phyloP scores from a whole-genome alignment of 257 asterid genomes.

The Misopates orontium region DNA sequence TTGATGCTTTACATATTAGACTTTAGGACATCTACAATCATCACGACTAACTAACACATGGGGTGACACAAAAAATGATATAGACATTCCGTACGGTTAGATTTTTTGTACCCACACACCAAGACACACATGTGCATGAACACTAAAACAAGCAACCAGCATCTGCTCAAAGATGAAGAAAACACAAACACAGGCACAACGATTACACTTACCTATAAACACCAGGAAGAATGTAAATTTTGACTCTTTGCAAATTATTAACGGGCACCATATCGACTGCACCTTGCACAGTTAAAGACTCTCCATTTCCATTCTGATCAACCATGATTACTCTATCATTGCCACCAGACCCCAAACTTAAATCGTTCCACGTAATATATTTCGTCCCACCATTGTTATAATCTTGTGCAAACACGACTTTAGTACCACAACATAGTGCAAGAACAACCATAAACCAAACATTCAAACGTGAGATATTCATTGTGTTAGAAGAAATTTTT shows the following conservation, averaged over 20 bases:
- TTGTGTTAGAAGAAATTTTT: no score
- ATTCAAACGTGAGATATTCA: no score
- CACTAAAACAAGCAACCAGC: slow-evolving; percentile 14
- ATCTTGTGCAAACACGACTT: not conserved
- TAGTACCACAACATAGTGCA: not conserved
- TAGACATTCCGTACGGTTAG: no score
- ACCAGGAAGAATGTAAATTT: slow-evolving; percentile 67
- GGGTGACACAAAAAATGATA: no score
- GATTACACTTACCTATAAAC: slow-evolving; percentile 55
- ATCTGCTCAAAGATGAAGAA: slow-evolving; percentile 6
- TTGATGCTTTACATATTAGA: no score
- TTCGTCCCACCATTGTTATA: no score
- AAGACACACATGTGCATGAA: no score
- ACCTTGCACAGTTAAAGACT: slow-evolving; percentile 74
- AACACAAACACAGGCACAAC: not conserved
- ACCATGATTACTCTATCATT: slow-evolving; percentile 46
- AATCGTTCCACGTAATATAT: slow-evolving; percentile 66
- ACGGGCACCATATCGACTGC: slow-evolving; percentile 75
- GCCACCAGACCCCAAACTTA: slow-evolving; percentile 31
- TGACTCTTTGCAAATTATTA: slow-evolving; percentile 44
- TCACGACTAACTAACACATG: no score
- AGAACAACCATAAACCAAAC: no score
- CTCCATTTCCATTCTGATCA: slow-evolving; percentile 56
- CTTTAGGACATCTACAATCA: no score
- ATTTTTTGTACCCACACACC: no score